A percentile compares a stretch with the other conserved stretches of the same genome.
phyloP scores from a whole-genome alignment of 257 asterid species.

The Plantago major region DNA sequence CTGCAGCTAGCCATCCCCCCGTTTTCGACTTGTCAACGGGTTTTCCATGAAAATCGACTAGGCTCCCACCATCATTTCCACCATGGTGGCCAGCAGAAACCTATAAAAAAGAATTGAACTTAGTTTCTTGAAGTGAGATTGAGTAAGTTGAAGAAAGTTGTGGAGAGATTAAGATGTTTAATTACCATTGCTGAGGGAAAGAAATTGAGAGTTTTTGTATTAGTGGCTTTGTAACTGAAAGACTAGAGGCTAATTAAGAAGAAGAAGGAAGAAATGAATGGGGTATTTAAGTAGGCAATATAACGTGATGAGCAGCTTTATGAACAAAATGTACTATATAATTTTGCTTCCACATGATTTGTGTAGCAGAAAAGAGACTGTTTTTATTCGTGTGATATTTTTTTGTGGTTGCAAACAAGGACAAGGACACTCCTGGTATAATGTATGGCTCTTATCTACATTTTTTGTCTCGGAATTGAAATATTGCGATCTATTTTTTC shows the following conservation, averaged over 20 bases:
- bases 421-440: slow-evolving; percentile 25
- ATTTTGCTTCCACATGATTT: slow-evolving; percentile 2
- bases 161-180: not conserved
- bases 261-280: not conserved
- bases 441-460: slow-evolving; percentile 28
- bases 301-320: too few relatives aligned
- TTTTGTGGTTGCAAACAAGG: slow-evolving; percentile 8
- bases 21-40: slow-evolving; percentile 66
- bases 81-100: slow-evolving; percentile 48
- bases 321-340: too few relatives aligned
- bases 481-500: too few relatives aligned
- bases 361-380: not conserved
- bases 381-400: not conserved
- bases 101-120: slow-evolving; percentile 26
- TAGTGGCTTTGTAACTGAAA: not conserved
- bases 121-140: not conserved
- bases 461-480: not conserved
- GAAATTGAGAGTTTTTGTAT: slow-evolving; percentile 4
- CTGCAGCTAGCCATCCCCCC: slow-evolving; percentile 92
- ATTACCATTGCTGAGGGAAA: not conserved
- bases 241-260: not conserved
- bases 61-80: slow-evolving; percentile 29
- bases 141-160: not conserved
- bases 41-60: slow-evolving; percentile 65
- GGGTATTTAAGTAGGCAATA: too few relatives aligned